Conservation (phyloP, 345 rosid species). For the Ceriops zippeliana region DNA sequence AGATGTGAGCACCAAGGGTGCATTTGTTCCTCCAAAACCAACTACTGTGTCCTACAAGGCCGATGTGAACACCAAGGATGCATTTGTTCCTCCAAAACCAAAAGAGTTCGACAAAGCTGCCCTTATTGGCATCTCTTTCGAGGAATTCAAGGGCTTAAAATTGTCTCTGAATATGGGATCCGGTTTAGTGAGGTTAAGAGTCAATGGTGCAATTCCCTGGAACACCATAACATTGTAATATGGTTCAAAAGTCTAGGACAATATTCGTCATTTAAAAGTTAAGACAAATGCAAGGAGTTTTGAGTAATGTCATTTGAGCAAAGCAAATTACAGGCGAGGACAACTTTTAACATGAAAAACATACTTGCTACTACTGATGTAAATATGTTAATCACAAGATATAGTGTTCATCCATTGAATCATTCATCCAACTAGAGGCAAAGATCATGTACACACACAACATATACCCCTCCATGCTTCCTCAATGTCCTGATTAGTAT, state of each 20-base stretch:
- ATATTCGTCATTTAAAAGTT: not conserved
- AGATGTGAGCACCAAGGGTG: not conserved
- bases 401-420: not conserved
- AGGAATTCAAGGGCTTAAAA: conserved; percentile 64
- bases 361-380: not conserved
- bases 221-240: conserved; percentile 15
- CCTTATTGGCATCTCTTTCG: conserved; percentile 60
- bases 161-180: conserved; percentile 63
- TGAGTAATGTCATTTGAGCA: not conserved
- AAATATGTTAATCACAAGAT: not conserved
- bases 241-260: not conserved
- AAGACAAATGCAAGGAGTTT: not conserved
- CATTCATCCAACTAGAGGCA: not conserved
- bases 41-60: conserved; percentile 16
- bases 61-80: conserved; percentile 61
- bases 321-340: not conserved
- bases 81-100: conserved; percentile 94
- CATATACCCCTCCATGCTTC: too few relatives aligned
- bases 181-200: conserved; percentile 68
- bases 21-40: not conserved
- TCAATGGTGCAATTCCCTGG: conserved; percentile 86
- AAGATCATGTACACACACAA: too few relatives aligned
- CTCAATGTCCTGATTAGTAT: too few relatives aligned
- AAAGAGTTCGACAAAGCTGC: conserved; percentile 88
- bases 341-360: not conserved